Evolutionary conservation across 257 asterid genomes (phyloP).

Genomic region (Gentiana macrophylla): DNA sequence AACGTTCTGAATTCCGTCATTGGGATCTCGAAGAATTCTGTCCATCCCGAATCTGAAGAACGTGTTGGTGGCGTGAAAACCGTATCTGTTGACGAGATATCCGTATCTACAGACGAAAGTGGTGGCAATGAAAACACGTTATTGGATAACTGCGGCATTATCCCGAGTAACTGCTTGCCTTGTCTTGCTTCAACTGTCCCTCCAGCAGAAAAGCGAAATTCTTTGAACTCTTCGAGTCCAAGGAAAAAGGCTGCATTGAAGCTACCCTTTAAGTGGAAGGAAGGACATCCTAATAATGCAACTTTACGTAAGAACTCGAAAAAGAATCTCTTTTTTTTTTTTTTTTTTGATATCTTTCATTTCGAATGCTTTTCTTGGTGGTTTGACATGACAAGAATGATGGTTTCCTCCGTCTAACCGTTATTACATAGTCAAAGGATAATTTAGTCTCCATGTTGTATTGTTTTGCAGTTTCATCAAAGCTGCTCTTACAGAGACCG

Average conservation of each 20-base stretch:
- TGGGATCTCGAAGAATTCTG: conserved; percentile 27
- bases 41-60: conserved; percentile 22
- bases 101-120: conserved; percentile 34
- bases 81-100: conserved; percentile 49
- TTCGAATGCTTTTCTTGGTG: too few relatives aligned
- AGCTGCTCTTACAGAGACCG: conserved; percentile 63
- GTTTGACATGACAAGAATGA: too few relatives aligned
- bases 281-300: conserved; percentile 44
- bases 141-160: conserved; percentile 69
- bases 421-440: too few relatives aligned
- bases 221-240: conserved; percentile 46
- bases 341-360: too few relatives aligned
- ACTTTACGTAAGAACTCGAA: conserved; percentile 46
- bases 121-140: conserved; percentile 39
- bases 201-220: conserved; percentile 55
- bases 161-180: conserved; percentile 74
- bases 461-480: conserved; percentile 61
- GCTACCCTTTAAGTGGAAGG: conserved; percentile 78
- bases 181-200: conserved; percentile 73
- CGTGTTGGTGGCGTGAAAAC: conserved; percentile 29
- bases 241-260: conserved; percentile 69
- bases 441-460: too few relatives aligned
- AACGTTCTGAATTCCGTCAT: conserved; percentile 36
- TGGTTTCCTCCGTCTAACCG: too few relatives aligned
- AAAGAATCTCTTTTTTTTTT: too few relatives aligned